Percentiles rank a stretch among this genome's conserved stretches.
These are phyloP conservation scores for Usnea hakonensis DNA, from an alignment of 495 filamentous ascomycete species.

Conservation along the genomic window DNA sequence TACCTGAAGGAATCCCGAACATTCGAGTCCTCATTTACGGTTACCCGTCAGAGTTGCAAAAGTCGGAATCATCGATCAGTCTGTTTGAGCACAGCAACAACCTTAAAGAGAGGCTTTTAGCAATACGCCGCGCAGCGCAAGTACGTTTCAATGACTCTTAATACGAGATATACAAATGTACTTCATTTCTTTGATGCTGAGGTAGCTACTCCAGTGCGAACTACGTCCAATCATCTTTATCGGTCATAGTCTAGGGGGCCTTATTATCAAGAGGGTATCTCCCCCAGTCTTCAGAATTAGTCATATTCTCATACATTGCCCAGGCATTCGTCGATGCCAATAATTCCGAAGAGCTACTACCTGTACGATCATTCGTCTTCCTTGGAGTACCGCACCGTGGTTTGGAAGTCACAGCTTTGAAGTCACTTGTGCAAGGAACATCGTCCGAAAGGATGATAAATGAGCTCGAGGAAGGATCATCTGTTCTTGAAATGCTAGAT, in stretches of 20 bases:
- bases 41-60: conserved; percentile 31
- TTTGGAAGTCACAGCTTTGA: conserved; percentile 18
- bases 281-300: too few species aligned
- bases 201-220: conserved; percentile 14
- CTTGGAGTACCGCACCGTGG: conserved; percentile 27
- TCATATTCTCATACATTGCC: too few species aligned
- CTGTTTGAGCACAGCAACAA: conserved; percentile 25
- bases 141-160: too few species aligned
- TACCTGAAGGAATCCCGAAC: conserved; percentile 28
- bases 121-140: conserved; percentile 17
- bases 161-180: too few species aligned
- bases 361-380: conserved; percentile 18
- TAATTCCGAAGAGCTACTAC: too few species aligned
- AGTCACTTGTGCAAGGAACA: conserved; percentile 10
- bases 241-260: conserved; percentile 30
- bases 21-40: conserved; percentile 33
- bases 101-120: conserved; percentile 25
- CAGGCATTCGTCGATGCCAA: too few species aligned
- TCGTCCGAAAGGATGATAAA: conserved; percentile 12
- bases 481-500: conserved; percentile 15
- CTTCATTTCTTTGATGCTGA: too few species aligned
- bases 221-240: conserved; percentile 28
- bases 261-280: conserved; percentile 29
- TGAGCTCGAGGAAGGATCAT: conserved; percentile 21
- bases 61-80: conserved; percentile 18